phyloP scores from a whole-genome alignment of 257 asterid species.

The Cordia subcordata region DNA sequence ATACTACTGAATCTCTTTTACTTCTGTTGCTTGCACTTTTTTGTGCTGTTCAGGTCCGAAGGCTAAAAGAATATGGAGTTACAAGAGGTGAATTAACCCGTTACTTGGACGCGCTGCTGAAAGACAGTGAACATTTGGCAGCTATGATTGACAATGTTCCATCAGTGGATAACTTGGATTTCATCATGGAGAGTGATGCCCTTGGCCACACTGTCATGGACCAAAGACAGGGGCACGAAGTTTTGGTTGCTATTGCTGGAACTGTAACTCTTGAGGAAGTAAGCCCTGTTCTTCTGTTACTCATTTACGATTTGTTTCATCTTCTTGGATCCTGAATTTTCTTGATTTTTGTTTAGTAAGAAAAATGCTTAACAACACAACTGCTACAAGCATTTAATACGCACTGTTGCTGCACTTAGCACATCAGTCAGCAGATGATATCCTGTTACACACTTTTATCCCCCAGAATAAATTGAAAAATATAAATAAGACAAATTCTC shows the following conservation, averaged over 20 bases:
- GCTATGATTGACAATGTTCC: constrained; percentile 98
- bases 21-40: constrained; percentile 3
- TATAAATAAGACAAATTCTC: too few relatives aligned
- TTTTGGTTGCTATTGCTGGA: constrained; percentile 83
- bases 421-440: too few relatives aligned
- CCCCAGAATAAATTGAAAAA: too few relatives aligned
- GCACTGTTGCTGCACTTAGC: too few relatives aligned
- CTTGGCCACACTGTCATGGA: constrained; percentile 96
- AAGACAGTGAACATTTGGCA: constrained; percentile 97
- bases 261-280: constrained; percentile 97
- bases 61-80: constrained; percentile 98
- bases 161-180: constrained; percentile 96
- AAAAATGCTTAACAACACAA: too few relatives aligned
- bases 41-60: constrained; percentile 57
- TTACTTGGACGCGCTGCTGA: constrained; percentile 84
- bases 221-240: constrained; percentile 95
- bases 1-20: too few relatives aligned
- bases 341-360: too few relatives aligned
- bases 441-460: too few relatives aligned
- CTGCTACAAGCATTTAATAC: too few relatives aligned
- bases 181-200: constrained; percentile 97
- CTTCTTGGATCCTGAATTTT: too few relatives aligned
- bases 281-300: constrained; percentile 5
- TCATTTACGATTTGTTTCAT: too few relatives aligned
- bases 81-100: constrained; percentile 97